Percentiles rank a stretch among this genome's conserved stretches.
Conservation (phyloP, 1,284 basidiomycete species). For the Trametes sp. region DNA sequence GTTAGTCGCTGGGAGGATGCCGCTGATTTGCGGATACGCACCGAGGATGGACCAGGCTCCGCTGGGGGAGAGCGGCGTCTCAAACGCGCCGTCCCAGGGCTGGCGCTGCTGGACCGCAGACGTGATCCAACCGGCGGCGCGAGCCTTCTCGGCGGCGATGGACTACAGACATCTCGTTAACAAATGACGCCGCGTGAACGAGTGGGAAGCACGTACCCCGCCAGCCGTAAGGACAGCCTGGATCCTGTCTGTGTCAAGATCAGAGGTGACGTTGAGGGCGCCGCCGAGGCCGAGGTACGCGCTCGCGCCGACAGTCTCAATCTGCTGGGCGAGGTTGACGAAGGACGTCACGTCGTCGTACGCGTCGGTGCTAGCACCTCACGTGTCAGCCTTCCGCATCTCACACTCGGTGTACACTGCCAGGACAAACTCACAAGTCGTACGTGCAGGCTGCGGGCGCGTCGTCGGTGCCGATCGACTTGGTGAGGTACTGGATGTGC, state of each 20-base stretch:
- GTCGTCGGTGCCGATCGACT: slow-evolving; percentile 54
- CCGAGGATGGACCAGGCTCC: slow-evolving; percentile 42
- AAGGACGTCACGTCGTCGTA: slow-evolving; percentile 50
- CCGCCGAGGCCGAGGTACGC: slow-evolving; percentile 58
- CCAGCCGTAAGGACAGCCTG: neutral
- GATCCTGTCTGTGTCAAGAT: neutral
- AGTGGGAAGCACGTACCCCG: neutral
- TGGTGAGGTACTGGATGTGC: slow-evolving; percentile 45
- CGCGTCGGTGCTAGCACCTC: slow-evolving; percentile 46
- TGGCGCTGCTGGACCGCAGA: slow-evolving; percentile 52
- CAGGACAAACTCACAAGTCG: slow-evolving; percentile 51
- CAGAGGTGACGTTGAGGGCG: slow-evolving; percentile 20
- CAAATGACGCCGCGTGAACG: neutral
- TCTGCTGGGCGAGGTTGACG: slow-evolving; percentile 53
- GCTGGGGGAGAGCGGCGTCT: slow-evolving; percentile 57
- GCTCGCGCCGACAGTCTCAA: slow-evolving; percentile 57
- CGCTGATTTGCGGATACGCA: neutral
- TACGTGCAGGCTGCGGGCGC: slow-evolving; percentile 61
- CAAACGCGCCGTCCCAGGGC: slow-evolving; percentile 65
- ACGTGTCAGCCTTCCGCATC: neutral
- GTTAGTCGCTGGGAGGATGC: neutral
- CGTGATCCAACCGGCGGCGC: slow-evolving; percentile 59
- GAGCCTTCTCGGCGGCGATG: slow-evolving; percentile 54
- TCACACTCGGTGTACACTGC: neutral
- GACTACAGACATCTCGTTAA: slow-evolving; percentile 30